Evolutionary conservation across 2,329 filamentous ascomycete species (phyloP).

Genomic region (Exophiala bonariae): DNA sequence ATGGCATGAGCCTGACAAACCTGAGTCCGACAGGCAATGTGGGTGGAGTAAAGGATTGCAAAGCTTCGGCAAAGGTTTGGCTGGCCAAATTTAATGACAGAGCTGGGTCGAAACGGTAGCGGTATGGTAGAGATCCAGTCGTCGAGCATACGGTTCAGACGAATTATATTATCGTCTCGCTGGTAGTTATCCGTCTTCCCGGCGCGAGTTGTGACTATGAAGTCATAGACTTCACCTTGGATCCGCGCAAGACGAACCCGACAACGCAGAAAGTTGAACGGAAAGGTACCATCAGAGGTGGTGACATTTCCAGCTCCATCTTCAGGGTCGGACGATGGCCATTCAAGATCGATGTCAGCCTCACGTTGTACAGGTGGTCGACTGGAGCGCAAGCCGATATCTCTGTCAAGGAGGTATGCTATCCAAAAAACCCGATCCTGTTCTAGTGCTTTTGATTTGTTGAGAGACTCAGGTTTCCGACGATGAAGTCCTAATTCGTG

Average conservation of each 20-base stretch:
- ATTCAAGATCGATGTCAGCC: conserved; percentile 33
- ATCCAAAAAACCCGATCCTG: conserved; percentile 33
- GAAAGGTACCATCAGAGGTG: background rate
- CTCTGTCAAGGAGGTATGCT: conserved; percentile 40
- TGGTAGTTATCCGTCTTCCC: conserved; percentile 6
- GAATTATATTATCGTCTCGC: conserved; percentile 4
- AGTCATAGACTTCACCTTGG: conserved; percentile 18
- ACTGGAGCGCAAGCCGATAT: conserved; percentile 43
- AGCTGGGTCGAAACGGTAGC: conserved; percentile 3
- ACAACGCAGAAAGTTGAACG: conserved; percentile 6
- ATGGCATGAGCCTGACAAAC: conserved; percentile 9
- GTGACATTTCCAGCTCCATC: conserved; percentile 2
- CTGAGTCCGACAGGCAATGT: conserved; percentile 9
- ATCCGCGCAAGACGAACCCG: conserved; percentile 14
- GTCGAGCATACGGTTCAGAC: conserved; percentile 10
- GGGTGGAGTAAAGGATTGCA: conserved; percentile 5
- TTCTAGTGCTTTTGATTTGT: conserved; percentile 16
- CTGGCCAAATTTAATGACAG: background rate
- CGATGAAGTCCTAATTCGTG: conserved; percentile 19
- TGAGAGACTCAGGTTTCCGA: conserved; percentile 25
- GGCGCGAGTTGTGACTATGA: conserved; percentile 11
- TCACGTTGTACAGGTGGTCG: conserved; percentile 40
- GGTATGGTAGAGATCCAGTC: conserved; percentile 11
- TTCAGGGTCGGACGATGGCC: conserved; percentile 12
- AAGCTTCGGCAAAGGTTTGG: conserved; percentile 7